These are phyloP conservation scores for Cercospora sp. DNA, from an alignment of 2,329 filamentous ascomycete species.

Conservation along the genomic window DNA sequence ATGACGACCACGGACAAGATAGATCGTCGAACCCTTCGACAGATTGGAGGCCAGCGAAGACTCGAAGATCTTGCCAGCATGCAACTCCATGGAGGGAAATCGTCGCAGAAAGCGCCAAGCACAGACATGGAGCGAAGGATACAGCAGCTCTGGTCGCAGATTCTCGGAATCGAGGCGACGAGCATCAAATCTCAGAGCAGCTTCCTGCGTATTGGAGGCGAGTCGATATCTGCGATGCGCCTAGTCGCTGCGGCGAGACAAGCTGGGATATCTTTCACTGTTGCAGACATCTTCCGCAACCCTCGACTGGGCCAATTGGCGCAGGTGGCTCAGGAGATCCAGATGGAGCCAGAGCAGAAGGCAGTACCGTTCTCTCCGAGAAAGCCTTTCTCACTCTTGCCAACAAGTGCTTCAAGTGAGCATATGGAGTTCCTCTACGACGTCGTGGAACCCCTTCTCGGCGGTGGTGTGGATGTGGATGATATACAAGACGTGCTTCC, in stretches of 20 bases:
- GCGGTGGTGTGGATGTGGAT: conserved; percentile 3
- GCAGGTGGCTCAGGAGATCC: not conserved
- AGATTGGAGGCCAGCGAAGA: conserved; percentile 45
- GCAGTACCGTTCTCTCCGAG: not conserved
- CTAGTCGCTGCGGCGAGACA: conserved; percentile 45
- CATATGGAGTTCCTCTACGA: conserved; percentile 12
- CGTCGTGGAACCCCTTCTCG: conserved; percentile 8
- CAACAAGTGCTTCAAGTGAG: not conserved
- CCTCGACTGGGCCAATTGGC: conserved; percentile 29
- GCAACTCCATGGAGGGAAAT: conserved; percentile 24
- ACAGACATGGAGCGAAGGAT: conserved; percentile 57
- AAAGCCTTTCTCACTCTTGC: conserved; percentile 15
- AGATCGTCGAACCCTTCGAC: conserved; percentile 57
- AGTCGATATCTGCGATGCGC: conserved; percentile 51
- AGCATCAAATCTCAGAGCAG: conserved; percentile 59
- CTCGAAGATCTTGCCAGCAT: conserved; percentile 44
- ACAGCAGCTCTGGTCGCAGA: conserved; percentile 54
- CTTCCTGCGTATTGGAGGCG: conserved; percentile 51
- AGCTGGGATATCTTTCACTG: conserved; percentile 43
- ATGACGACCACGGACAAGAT: conserved; percentile 71
- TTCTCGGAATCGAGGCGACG: conserved; percentile 48
- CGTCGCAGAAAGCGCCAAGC: conserved; percentile 45
- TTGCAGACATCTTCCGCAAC: conserved; percentile 48
- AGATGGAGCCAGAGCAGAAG: not conserved
- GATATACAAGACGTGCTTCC: conserved; percentile 26